A percentile compares a stretch with the other conserved stretches of the same genome.
Conservation (phyloP, 352 stramenopile species). For the Globisporangium lucens region DNA sequence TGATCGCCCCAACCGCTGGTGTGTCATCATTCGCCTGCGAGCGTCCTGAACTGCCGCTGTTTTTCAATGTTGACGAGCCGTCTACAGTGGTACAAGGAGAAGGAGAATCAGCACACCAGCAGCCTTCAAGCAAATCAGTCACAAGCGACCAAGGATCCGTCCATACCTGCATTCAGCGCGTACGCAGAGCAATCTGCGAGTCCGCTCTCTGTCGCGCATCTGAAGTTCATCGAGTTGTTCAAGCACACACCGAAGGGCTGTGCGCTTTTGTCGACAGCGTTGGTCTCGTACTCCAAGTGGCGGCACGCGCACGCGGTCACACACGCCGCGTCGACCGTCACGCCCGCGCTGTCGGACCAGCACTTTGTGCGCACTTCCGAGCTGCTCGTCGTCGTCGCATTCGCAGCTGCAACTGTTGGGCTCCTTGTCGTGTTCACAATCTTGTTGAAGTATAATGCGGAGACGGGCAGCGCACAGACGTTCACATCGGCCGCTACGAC, state of each 20-base stretch:
- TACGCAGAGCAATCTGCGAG: slow-evolving; percentile 21
- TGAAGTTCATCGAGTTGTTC: slow-evolving; percentile 12
- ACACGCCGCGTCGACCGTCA: slow-evolving; percentile 8
- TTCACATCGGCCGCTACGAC: neutral
- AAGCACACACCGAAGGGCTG: slow-evolving; percentile 9
- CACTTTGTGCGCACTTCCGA: neutral
- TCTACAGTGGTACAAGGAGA: slow-evolving; percentile 5
- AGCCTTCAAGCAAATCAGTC: neutral
- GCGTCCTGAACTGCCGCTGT: neutral
- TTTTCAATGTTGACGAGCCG: slow-evolving; percentile 11
- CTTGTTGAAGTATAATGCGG: slow-evolving; percentile 22
- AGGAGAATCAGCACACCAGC: neutral
- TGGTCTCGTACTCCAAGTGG: neutral
- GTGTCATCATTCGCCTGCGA: neutral
- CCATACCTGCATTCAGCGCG: slow-evolving; percentile 21
- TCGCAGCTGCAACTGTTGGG: neutral
- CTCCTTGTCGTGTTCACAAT: neutral
- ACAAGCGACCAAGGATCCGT: neutral
- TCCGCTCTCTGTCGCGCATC: neutral
- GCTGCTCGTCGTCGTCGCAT: slow-evolving; percentile 6
- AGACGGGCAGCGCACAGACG: slow-evolving; percentile 26
- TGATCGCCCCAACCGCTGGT: neutral
- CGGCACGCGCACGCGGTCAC: slow-evolving; percentile 12
- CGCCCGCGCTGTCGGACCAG: slow-evolving; percentile 12
- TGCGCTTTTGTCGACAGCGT: neutral